Conservation (phyloP, 2,329 filamentous ascomycete genomes). For the Aspergillus chevalieri region DNA sequence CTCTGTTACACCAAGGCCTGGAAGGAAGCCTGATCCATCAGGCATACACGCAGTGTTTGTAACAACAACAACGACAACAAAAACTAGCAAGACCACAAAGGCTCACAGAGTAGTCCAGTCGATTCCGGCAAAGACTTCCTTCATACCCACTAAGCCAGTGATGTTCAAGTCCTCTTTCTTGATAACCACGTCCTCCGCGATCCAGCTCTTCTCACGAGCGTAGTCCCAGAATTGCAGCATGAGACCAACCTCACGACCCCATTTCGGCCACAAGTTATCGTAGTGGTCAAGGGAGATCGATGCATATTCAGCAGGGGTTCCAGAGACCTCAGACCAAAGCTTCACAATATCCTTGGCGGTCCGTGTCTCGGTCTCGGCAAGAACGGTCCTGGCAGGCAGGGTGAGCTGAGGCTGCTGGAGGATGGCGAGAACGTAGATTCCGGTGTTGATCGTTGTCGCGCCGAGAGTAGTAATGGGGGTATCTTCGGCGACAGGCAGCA, state of each 20-base stretch:
- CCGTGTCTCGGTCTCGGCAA: constrained; percentile 1
- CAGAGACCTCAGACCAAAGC: constrained; percentile 1
- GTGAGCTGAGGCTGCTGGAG: constrained; percentile 1
- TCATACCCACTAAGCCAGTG: no score
- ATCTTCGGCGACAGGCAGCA: background rate
- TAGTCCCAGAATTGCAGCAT: background rate
- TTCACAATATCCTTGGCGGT: background rate
- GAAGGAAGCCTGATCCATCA: no score
- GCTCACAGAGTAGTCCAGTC: no score
- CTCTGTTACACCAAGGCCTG: no score
- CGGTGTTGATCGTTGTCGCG: background rate
- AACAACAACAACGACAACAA: no score
- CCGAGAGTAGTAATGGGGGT: background rate
- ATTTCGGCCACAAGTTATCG: constrained; percentile 23
- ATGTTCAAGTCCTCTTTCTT: no score
- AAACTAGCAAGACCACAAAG: background rate
- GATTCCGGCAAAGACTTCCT: no score
- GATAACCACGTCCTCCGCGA: background rate
- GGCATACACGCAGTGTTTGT: no score
- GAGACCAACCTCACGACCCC: constrained; percentile 23
- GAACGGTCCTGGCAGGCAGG: constrained; percentile 1
- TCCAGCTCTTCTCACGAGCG: background rate
- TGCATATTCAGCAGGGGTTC: constrained; percentile 14
- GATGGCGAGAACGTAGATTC: constrained; percentile 3
- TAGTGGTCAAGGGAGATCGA: constrained; percentile 21